Percentiles rank a stretch among this genome's conserved stretches.
Conservation (phyloP, 2,329 filamentous ascomycete genomes). For the Botrytis elliptica region DNA sequence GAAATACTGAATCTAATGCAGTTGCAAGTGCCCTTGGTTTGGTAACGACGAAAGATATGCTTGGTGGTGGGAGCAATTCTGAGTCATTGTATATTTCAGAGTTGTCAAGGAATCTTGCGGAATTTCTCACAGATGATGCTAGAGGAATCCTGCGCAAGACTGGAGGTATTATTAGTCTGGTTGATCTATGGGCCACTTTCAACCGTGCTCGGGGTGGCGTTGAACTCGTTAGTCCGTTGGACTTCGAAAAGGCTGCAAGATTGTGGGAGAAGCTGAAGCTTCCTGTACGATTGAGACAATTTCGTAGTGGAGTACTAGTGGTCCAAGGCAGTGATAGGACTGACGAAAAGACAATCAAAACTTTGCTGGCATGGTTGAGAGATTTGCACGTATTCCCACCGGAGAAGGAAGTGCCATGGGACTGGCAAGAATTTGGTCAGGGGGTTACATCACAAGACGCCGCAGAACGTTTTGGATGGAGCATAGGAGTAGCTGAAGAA, state of each 20-base stretch:
- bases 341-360: conserved; percentile 82
- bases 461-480: conserved; percentile 92
- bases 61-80: conserved; percentile 68
- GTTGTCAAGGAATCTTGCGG: conserved; percentile 77
- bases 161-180: conserved; percentile 84
- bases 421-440: conserved; percentile 74
- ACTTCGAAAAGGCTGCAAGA: conserved; percentile 85
- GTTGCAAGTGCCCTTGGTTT: conserved; percentile 80
- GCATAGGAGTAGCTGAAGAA: conserved; percentile 90
- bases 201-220: conserved; percentile 91
- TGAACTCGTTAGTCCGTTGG: conserved; percentile 85
- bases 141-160: conserved; percentile 74
- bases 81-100: conserved; percentile 89
- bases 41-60: conserved; percentile 93
- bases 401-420: conserved; percentile 66
- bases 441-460: conserved; percentile 88
- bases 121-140: conserved; percentile 84
- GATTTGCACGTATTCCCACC: conserved; percentile 68
- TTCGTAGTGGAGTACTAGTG: conserved; percentile 91
- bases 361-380: conserved; percentile 73
- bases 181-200: conserved; percentile 92
- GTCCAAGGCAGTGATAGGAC: conserved; percentile 86
- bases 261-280: conserved; percentile 86
- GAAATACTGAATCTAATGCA: conserved; percentile 66
- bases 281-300: conserved; percentile 81